These are phyloP conservation scores for Asterella californica DNA, from an alignment of 225 moss, liverwort and hornwort species.

Conservation along the genomic window DNA sequence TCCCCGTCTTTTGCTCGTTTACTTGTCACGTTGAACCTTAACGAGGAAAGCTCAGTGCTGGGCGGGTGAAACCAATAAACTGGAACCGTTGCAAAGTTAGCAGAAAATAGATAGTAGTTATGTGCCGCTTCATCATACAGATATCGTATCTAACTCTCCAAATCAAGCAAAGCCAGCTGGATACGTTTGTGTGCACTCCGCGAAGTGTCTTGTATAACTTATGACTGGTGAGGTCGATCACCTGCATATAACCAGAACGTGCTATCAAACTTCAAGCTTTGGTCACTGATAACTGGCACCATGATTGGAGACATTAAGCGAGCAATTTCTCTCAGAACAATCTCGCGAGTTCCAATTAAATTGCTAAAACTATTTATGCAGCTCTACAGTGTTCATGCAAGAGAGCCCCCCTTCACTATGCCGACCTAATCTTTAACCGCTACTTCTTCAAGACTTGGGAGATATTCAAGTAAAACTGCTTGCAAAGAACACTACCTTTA, in stretches of 20 bases:
- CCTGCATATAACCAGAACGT: slow-evolving; percentile 34
- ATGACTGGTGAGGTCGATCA: slow-evolving; percentile 64
- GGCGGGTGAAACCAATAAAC: background rate
- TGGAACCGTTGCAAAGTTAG: background rate
- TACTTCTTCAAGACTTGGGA: background rate
- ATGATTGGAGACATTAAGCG: background rate
- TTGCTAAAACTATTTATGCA: background rate
- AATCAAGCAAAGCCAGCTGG: slow-evolving; percentile 1
- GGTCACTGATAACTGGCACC: background rate
- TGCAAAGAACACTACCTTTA: slow-evolving; percentile 29
- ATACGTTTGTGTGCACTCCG: slow-evolving; percentile 81
- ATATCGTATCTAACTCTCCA: background rate
- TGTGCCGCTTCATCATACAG: background rate
- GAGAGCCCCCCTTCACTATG: background rate
- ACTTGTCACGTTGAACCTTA: background rate
- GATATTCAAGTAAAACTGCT: background rate
- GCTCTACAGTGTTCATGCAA: background rate
- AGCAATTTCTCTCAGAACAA: background rate
- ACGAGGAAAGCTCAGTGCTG: background rate
- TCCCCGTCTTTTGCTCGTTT: background rate
- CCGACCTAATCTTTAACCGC: background rate
- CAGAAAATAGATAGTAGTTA: background rate
- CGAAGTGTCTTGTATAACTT: slow-evolving; percentile 77
- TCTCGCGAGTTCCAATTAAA: background rate
- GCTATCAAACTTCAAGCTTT: background rate